Evolutionary conservation across 176 grass and related monocot species (phyloP), one percentile per base, ranked within the genome.

Genomic region (Carex pumila): DNA sequence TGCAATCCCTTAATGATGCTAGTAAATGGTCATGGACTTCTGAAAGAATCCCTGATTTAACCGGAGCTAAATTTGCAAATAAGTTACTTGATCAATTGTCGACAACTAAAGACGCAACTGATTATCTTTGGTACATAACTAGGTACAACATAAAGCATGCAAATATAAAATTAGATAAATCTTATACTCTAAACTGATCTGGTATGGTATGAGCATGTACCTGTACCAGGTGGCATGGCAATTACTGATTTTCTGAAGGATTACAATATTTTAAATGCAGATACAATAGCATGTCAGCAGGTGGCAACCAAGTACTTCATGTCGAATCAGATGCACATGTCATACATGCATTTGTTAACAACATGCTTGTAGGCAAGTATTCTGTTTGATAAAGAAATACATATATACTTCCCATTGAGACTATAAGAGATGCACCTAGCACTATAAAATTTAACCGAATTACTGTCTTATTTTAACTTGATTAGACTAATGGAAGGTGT

Each of bases 81-180:
- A 43, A 88, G 4, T 88, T 98, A n/a, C 80, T 89, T 43, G 92
- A 98, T 91, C 95, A 98, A 86, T 84, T 95, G 71, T 71, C 89
- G n/a, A 86, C 80, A 4, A 98, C 92, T 55, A 89, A 93, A 89
- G 95, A 98, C 83, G 79, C 79, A 32, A 98, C 95, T n/a, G 95
- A 98, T 79, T 98, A 98, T 83, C 95, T 98, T 53, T 98, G 95
- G 95, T 95, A 93, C 79, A 88, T 85, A 37, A 85, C 82, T 18
- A 86, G 91, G 95, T 98, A 92, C 3, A 76, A 13, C 21, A 55
- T 10, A 52, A 21, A 79, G n/a, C 55, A 37, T 79, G 31, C 49
- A 39, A 82, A 67, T 14, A 66, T 67, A 31, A 49, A 49, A 53
- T 31, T 30, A 76, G n/a, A 65, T 29, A 22, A 30, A 75, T 30